Evolutionary conservation across 2,329 filamentous ascomycete genomes (phyloP).

Genomic region (Sarocladiaceae sp.): DNA sequence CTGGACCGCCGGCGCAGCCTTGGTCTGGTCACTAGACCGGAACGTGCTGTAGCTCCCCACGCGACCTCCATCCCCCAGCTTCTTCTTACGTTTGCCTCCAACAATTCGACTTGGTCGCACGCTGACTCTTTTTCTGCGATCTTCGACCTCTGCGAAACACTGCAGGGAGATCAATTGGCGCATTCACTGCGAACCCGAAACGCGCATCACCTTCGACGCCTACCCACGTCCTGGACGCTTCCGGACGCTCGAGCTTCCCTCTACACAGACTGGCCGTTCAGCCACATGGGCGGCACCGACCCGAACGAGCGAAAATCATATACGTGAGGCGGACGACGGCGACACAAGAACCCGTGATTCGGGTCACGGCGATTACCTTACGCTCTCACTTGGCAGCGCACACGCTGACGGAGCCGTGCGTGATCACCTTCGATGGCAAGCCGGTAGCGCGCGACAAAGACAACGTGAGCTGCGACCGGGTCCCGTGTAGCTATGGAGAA

Average conservation of each 20-base stretch:
- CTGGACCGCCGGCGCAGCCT: background rate
- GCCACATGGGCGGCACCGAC: too few species aligned
- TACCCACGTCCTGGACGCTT: background rate
- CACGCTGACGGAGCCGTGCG: too few species aligned
- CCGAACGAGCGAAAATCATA: too few species aligned
- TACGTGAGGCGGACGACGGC: too few species aligned
- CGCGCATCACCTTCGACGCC: background rate
- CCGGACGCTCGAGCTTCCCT: background rate
- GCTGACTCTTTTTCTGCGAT: background rate
- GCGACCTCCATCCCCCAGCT: constrained; percentile 7
- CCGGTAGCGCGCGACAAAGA: background rate
- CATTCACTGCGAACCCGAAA: background rate
- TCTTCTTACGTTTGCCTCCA: constrained; percentile 7
- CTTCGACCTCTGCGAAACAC: background rate
- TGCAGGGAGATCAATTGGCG: constrained; percentile 2
- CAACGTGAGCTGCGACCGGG: background rate
- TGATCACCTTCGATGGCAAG: constrained; percentile 3
- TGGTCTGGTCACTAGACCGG: background rate
- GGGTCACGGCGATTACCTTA: too few species aligned
- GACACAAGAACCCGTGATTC: too few species aligned
- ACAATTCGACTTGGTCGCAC: background rate
- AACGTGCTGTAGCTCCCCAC: constrained; percentile 4
- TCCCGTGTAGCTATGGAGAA: background rate
- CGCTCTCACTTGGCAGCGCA: too few species aligned
- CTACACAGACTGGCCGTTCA: too few species aligned